Percentiles rank a stretch among this genome's conserved stretches.
Evolutionary conservation across 1,284 basidiomycete genomes (phyloP).

Genomic region (Leccinum griseonigrum): DNA sequence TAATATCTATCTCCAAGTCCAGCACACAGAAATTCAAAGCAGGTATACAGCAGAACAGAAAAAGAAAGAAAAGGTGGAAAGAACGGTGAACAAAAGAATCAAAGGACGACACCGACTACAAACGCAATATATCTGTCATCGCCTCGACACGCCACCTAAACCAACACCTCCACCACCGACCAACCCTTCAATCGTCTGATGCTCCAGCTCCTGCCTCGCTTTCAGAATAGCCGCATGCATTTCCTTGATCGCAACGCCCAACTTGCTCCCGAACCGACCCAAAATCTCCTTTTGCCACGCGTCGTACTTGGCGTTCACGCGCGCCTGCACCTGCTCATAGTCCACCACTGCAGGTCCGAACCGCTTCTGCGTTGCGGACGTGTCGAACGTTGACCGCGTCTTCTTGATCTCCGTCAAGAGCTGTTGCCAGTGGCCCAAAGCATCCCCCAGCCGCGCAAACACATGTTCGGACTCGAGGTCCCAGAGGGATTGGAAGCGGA

Average conservation of each 20-base stretch:
- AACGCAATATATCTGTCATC: background rate
- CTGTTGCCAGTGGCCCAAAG: slow-evolving; percentile 91
- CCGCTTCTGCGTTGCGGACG: slow-evolving; percentile 87
- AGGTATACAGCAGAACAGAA: background rate
- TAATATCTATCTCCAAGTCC: background rate
- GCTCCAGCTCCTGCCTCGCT: slow-evolving; percentile 92
- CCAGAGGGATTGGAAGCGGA: slow-evolving; percentile 99
- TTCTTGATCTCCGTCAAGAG: slow-evolving; percentile 96
- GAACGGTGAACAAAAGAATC: background rate
- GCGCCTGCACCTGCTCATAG: slow-evolving; percentile 96
- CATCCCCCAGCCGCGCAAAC: slow-evolving; percentile 92
- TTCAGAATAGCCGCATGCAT: slow-evolving; percentile 92
- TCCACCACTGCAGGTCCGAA: slow-evolving; percentile 92
- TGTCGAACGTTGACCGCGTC: slow-evolving; percentile 94
- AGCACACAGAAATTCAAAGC: background rate
- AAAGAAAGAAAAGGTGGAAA: background rate
- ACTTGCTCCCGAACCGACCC: slow-evolving; percentile 87
- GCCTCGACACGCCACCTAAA: background rate
- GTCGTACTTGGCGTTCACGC: slow-evolving; percentile 98
- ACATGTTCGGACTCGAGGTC: slow-evolving; percentile 97
- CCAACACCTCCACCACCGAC: slow-evolving; percentile 37
- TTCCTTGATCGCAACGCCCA: slow-evolving; percentile 94
- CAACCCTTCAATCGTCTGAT: slow-evolving; percentile 65
- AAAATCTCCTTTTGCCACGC: slow-evolving; percentile 96
- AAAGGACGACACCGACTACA: background rate